phyloP scores from a whole-genome alignment of 2,329 filamentous ascomycete genomes.

The Ceratocystis cubensis region DNA sequence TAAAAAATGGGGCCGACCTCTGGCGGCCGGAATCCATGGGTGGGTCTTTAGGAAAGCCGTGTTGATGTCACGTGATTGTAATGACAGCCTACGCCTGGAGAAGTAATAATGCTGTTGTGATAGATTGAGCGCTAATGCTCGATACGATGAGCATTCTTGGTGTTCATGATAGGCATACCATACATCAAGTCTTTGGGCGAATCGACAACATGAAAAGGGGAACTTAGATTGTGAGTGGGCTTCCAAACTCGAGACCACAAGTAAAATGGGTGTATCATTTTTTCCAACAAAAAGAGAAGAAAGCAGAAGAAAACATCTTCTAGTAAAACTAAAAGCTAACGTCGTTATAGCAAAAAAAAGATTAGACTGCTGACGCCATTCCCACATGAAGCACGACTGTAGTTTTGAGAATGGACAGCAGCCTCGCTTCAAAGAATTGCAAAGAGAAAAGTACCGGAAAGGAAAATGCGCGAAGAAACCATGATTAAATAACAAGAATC shows the following conservation, averaged over 20 bases:
- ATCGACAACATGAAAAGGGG: background rate
- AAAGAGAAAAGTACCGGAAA: background rate
- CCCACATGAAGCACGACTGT: background rate
- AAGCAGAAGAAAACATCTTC: background rate
- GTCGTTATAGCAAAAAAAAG: background rate
- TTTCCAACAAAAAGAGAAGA: background rate
- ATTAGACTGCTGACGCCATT: background rate
- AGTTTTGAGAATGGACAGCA: background rate
- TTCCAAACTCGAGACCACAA: background rate
- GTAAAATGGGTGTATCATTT: background rate
- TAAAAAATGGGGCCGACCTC: background rate
- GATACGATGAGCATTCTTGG: too few relatives aligned
- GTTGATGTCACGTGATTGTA: background rate
- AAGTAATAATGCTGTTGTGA: too few relatives aligned
- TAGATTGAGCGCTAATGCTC: too few relatives aligned
- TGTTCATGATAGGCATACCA: too few relatives aligned
- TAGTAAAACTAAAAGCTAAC: constrained; percentile 1
- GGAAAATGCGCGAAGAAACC: background rate
- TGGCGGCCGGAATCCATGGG: background rate
- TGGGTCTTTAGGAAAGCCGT: background rate
- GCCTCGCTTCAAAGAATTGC: background rate
- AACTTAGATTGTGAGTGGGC: background rate
- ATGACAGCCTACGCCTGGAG: background rate
- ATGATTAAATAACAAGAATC: background rate
- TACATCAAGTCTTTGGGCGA: too few relatives aligned